Percentiles rank a stretch among this genome's conserved stretches.
Conservation (phyloP, 2,329 filamentous ascomycete genomes). For the Tolypocladium inflatum region DNA sequence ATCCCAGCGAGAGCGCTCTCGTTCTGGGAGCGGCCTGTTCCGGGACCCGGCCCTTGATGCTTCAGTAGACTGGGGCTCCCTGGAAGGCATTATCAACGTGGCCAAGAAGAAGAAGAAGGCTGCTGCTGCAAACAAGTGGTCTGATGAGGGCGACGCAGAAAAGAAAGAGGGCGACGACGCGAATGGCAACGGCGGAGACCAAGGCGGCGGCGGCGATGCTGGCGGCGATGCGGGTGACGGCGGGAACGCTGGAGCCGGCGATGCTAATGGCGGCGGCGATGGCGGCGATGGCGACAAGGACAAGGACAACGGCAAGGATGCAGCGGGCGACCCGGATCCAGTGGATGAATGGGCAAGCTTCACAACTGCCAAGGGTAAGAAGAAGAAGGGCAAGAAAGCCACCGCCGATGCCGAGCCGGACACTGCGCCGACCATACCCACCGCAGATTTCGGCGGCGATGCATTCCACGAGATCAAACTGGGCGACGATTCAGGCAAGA, state of each 20-base stretch:
- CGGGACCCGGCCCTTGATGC: slow-evolving; percentile 12
- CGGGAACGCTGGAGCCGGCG: not conserved
- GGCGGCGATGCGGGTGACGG: slow-evolving; percentile 1
- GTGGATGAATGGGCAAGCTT: slow-evolving; percentile 23
- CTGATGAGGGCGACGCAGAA: slow-evolving; percentile 4
- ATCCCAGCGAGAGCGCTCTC: not conserved
- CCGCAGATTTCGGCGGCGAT: slow-evolving; percentile 34
- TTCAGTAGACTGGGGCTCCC: slow-evolving; percentile 10
- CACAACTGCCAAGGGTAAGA: slow-evolving; percentile 23
- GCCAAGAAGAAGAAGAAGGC: slow-evolving; percentile 12
- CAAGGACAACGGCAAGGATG: slow-evolving; percentile 19
- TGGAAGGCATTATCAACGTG: slow-evolving; percentile 6
- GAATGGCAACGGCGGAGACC: slow-evolving; percentile 1
- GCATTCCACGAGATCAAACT: slow-evolving; percentile 60
- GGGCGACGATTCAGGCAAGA: slow-evolving; percentile 44
- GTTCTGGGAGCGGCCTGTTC: slow-evolving; percentile 6
- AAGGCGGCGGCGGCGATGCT: not conserved
- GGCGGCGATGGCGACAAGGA: slow-evolving; percentile 3
- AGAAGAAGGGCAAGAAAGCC: slow-evolving; percentile 25
- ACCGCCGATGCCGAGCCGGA: slow-evolving; percentile 15
- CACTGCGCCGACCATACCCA: slow-evolving; percentile 16
- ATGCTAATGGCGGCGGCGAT: slow-evolving; percentile 1
- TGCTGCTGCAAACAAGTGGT: slow-evolving; percentile 2
- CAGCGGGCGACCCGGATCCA: slow-evolving; percentile 25
- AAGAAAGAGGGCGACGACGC: slow-evolving; percentile 6